Evolutionary conservation across 2,329 filamentous ascomycete genomes (phyloP).

Genomic region (Capronia epimyces): DNA sequence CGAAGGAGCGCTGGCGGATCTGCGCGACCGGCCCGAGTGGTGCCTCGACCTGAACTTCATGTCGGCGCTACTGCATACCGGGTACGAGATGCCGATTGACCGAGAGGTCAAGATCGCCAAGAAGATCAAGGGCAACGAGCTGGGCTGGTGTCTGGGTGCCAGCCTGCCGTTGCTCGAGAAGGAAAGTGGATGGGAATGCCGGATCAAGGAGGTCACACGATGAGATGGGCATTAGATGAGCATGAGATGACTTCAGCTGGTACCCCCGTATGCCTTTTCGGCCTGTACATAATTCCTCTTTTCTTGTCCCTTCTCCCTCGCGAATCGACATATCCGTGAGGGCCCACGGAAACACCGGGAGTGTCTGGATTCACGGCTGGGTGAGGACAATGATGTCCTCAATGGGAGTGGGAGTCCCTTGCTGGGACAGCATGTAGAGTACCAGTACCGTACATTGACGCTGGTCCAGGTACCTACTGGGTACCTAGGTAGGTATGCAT

Average conservation of each 20-base stretch:
- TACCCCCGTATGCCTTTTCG: too few species aligned
- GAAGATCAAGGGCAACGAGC: conserved; percentile 95
- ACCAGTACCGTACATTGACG: too few species aligned
- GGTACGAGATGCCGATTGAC: conserved; percentile 96
- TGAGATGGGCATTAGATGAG: not conserved
- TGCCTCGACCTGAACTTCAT: conserved; percentile 97
- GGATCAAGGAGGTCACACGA: conserved; percentile 67
- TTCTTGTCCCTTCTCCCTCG: too few species aligned
- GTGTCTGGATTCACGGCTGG: too few species aligned
- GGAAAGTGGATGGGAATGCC: conserved; percentile 85
- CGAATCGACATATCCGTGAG: too few species aligned
- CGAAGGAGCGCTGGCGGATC: conserved; percentile 71
- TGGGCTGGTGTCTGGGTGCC: conserved; percentile 96
- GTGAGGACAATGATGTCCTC: too few species aligned
- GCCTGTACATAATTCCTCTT: not conserved
- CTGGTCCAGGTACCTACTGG: too few species aligned
- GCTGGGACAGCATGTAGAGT: too few species aligned
- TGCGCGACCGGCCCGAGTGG: conserved; percentile 76
- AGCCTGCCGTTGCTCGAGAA: conserved; percentile 79
- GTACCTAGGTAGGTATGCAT: too few species aligned
- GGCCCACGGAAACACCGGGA: too few species aligned
- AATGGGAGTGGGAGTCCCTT: too few species aligned
- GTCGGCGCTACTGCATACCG: conserved; percentile 84
- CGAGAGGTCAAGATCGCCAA: conserved; percentile 96
- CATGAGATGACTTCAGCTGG: too few species aligned